Evolutionary conservation across 345 rosid genomes (phyloP), one percentile per base, ranked within the genome.

Genomic region (Eucalyptus melliodora): DNA sequence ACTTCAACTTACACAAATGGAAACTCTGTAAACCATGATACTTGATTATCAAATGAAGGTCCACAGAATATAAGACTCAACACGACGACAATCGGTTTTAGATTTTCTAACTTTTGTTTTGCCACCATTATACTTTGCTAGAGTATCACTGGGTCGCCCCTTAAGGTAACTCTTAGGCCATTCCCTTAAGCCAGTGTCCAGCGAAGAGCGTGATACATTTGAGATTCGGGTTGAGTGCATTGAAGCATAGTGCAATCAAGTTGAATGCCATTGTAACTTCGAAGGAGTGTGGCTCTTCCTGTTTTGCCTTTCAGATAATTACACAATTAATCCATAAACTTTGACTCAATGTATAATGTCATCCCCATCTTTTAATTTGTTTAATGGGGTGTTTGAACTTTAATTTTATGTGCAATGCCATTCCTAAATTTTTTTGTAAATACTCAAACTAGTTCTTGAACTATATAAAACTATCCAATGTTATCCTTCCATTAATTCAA

Each of bases 271-370:
- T 65, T 31, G 40, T 9, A 65, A 27, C 31, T 13, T 30, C 3
- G 16, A 4, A 62, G 34, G 31, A 62, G 37, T n/a, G 21, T 0
- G 11, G 72, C 37, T 31, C 37, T 19, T 13, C 72, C 19, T 16
- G 23, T 67, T 67, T 67, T 34, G 40, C 21, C 77, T 67, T 67
- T n/a, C 9, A 6, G 30, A 56, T 24, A 56, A 56, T 56, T 56
- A 24, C 30, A 24, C 30, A 24, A 56, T 0, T 56, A 56, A 3
- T 56, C 0, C 3, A 53, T 24, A 0, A 56, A 56, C 3, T 56
- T 56, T 56, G 12, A 56, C 62, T 56, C 12, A 23, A 56, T 2
- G 27, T 24, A 3, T 0, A 56, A 56, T 56, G 1, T 4, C 6
- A 56, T 56, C 30, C 12, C 62, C 3, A 1, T 23, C 12, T 56